Base-by-base conservation (phyloP, 2,329 filamentous ascomycete genomes). In the Stachybotrys elegans region DNA sequence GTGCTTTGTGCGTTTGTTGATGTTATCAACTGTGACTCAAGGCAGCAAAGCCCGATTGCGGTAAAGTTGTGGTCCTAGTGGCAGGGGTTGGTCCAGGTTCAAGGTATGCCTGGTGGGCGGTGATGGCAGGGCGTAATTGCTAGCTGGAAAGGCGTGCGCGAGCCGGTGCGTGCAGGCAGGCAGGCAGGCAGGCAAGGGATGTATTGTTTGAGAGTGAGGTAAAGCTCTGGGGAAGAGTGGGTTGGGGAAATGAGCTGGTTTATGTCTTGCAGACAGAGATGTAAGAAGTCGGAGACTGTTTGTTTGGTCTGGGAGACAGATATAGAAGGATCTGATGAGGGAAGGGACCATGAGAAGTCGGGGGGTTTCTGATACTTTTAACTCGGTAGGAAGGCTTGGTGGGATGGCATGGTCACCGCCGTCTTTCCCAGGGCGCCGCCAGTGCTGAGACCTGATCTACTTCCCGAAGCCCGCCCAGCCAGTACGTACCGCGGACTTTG, bases 11-110 rank as follows among this genome's bases (percentile, higher is more conserved):
- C n/a, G n/a, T n/a, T n/a, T n/a, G n/a, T n/a, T n/a, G n/a, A n/a
- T n/a, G n/a, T n/a, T n/a, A n/a, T n/a, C n/a, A n/a, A n/a, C n/a
- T n/a, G 48, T 58, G 52, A 58, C 44, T 58, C 55, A 59, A 52
- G 53, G 51, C 53, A 52, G 40, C 50, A 48, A 44, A 45, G 51
- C 44, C 49, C 51, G 51, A 52, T 56, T 49, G 50, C 49, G 52
- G 56, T 47, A 48, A 46, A n/a, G n/a, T n/a, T n/a, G 37, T 38
- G 23, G 46, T 21, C 37, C 22, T 27, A 25, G 37, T 14, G 37
- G 20, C 37, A 40, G 22, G 20, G 37, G 22, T 25, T 13, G 21
- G 37, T 40, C 22, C 23, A 23, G 37, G 42, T 49, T 40, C 22
- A 40, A 23, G 37, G 42, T 49, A 47, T 45, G 49, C 42, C 38